Conservation (phyloP, 2,329 filamentous ascomycete genomes). For the Trichophyton rubrum region DNA sequence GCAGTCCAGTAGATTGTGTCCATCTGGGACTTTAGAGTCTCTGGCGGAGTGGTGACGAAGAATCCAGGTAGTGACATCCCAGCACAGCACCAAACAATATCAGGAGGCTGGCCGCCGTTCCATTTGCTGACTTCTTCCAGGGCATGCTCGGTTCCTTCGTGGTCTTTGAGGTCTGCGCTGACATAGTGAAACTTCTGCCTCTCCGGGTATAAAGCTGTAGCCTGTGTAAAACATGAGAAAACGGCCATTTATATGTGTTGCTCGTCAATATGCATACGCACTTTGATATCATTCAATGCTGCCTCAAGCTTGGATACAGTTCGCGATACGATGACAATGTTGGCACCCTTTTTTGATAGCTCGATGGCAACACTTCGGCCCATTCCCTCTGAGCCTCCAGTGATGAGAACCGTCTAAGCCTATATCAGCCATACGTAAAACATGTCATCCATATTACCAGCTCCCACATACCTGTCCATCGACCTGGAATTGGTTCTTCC, state of each 20-base stretch:
- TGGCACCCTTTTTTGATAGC: slow-evolving; percentile 71
- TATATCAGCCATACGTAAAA: background rate
- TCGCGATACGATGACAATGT: slow-evolving; percentile 73
- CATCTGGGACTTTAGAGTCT: slow-evolving; percentile 64
- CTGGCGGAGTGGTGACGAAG: slow-evolving; percentile 60
- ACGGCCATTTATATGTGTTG: background rate
- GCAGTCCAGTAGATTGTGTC: slow-evolving; percentile 84
- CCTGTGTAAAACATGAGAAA: slow-evolving; percentile 30
- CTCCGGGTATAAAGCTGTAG: slow-evolving; percentile 50
- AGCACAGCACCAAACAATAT: slow-evolving; percentile 85
- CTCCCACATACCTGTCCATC: slow-evolving; percentile 58
- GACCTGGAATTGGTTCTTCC: slow-evolving; percentile 67
- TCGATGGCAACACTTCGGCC: slow-evolving; percentile 62
- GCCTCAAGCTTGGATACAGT: slow-evolving; percentile 60
- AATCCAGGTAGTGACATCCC: slow-evolving; percentile 62
- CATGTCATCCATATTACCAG: background rate
- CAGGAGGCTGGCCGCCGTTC: slow-evolving; percentile 62
- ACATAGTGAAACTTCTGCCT: slow-evolving; percentile 74
- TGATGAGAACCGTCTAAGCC: slow-evolving; percentile 68
- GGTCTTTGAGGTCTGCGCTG: slow-evolving; percentile 63
- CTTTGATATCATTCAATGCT: slow-evolving; percentile 54
- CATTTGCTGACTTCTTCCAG: slow-evolving; percentile 61
- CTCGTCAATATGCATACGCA: slow-evolving; percentile 23
- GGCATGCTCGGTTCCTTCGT: slow-evolving; percentile 56
- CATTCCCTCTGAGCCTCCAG: slow-evolving; percentile 88